Conservation (phyloP, 257 asterid genomes). For the Haberlea rhodopensis region DNA sequence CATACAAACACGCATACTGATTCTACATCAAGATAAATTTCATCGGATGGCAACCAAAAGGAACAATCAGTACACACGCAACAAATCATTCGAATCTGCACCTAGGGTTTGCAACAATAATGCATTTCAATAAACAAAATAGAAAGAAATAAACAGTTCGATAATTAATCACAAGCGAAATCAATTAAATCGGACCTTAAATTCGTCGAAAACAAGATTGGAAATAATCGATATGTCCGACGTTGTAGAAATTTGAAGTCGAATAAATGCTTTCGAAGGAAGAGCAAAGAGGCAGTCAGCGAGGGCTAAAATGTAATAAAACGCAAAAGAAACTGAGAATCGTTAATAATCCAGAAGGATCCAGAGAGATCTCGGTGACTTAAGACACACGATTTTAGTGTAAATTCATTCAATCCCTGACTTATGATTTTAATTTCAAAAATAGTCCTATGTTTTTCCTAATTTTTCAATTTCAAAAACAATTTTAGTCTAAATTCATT, state of each 20-base stretch:
- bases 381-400: no score
- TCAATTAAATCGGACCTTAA: neutral
- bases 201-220: neutral
- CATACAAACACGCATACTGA: neutral
- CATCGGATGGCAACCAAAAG: slow-evolving; percentile 8
- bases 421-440: no score
- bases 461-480: no score
- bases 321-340: neutral
- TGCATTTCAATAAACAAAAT: neutral
- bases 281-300: neutral
- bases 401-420: no score
- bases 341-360: no score
- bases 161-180: neutral
- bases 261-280: neutral
- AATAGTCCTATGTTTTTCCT: neutral
- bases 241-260: neutral
- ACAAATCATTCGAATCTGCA: neutral
- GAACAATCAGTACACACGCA: neutral
- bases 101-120: slow-evolving; percentile 27
- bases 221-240: neutral
- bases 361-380: no score
- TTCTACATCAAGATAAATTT: neutral
- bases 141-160: neutral
- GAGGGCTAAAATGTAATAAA: neutral
- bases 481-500: no score